phyloP scores from a whole-genome alignment of 148 eudicot species.

The Rhododendron simsii region DNA sequence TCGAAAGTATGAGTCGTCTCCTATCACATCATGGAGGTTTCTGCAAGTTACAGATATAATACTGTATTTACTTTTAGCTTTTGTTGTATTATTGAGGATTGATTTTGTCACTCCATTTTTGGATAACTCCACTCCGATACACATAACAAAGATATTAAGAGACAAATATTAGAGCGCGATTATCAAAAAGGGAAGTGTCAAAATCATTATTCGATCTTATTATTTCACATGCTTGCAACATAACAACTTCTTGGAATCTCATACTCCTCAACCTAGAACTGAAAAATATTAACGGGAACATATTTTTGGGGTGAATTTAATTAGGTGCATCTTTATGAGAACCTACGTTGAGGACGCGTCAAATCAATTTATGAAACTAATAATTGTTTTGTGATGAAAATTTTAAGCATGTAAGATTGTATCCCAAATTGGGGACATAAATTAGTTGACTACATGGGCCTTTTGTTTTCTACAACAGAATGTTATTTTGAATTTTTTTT shows the following conservation, averaged over 20 bases:
- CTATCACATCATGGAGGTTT: neutral
- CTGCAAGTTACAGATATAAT: neutral
- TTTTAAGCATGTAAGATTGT: neutral
- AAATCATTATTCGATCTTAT: too few species aligned
- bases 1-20: neutral
- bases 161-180: too few species aligned
- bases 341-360: neutral
- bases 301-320: neutral
- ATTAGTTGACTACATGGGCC: neutral
- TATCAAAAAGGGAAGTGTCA: too few species aligned
- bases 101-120: too few species aligned
- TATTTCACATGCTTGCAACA: neutral
- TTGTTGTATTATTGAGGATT: too few species aligned
- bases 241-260: neutral
- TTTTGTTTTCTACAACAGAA: neutral
- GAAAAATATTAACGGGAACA: too few species aligned
- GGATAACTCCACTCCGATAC: too few species aligned
- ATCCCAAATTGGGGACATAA: neutral
- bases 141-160: too few species aligned
- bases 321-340: neutral
- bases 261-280: too few species aligned
- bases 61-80: neutral
- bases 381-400: neutral
- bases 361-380: neutral
- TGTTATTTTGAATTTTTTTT: neutral